Percentiles rank a stretch among this genome's conserved stretches.
phyloP scores from a whole-genome alignment of 495 filamentous ascomycete species.

The Friedmanniomyces endolithicus region DNA sequence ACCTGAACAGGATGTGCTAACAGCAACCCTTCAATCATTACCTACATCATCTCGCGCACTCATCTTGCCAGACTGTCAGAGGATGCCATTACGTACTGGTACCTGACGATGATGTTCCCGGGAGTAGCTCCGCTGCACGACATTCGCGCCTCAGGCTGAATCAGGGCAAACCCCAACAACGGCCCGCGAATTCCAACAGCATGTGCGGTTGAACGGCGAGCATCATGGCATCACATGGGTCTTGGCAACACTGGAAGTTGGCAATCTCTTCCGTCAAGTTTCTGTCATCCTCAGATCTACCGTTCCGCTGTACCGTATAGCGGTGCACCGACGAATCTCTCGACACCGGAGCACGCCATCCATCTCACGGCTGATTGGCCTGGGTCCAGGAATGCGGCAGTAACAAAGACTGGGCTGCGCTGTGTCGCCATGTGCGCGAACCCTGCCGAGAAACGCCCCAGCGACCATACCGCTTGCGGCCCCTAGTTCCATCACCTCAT shows the following conservation, averaged over 20 bases:
- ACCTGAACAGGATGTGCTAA: no score
- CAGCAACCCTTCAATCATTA: no score
- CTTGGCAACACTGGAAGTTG: no score
- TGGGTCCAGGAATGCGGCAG: conserved; percentile 1
- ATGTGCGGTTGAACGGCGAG: neutral
- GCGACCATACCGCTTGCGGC: neutral
- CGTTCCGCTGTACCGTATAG: no score
- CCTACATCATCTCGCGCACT: no score
- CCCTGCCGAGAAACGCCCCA: neutral
- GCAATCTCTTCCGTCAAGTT: no score
- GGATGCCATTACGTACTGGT: no score
- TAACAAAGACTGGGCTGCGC: neutral
- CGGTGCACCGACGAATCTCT: no score
- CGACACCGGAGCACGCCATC: neutral
- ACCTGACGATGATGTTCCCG: neutral
- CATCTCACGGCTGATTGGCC: neutral
- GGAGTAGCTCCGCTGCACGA: neutral
- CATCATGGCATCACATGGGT: no score
- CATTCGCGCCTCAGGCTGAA: neutral
- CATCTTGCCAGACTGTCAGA: no score
- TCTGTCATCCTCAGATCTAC: no score
- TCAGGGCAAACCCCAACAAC: neutral
- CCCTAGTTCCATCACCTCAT: neutral
- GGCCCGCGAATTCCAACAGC: neutral
- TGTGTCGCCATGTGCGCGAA: neutral